Evolutionary conservation across 768 basidiomycete species (phyloP).

Genomic region (Mycena floridula): DNA sequence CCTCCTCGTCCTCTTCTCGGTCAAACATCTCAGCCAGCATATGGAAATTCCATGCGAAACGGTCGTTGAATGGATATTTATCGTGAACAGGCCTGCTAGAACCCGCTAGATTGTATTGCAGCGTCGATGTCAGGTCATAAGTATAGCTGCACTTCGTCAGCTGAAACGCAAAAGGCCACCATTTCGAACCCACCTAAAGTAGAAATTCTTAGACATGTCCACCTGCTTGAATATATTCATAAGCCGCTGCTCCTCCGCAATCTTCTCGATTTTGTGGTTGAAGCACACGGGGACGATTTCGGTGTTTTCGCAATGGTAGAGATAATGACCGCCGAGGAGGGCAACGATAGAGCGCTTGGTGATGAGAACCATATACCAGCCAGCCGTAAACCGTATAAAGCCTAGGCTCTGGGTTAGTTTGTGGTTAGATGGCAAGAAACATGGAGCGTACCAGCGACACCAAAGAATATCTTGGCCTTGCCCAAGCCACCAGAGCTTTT

Average conservation of each 20-base stretch:
- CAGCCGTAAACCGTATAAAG: slow-evolving; percentile 90
- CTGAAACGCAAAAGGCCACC: background rate
- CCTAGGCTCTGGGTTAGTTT: slow-evolving; percentile 37
- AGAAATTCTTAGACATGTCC: slow-evolving; percentile 98
- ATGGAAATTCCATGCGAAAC: slow-evolving; percentile 94
- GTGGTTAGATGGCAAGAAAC: background rate
- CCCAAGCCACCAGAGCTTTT: slow-evolving; percentile 82
- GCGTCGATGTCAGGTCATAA: slow-evolving; percentile 93
- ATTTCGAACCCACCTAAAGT: slow-evolving; percentile 77
- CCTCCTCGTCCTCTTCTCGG: slow-evolving; percentile 22
- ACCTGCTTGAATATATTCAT: slow-evolving; percentile 93
- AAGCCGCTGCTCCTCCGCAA: slow-evolving; percentile 82
- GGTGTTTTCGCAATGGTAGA: slow-evolving; percentile 93
- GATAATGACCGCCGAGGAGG: slow-evolving; percentile 89
- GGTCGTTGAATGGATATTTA: slow-evolving; percentile 71
- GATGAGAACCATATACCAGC: slow-evolving; percentile 93
- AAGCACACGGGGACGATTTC: slow-evolving; percentile 74
- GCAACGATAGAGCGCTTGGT: slow-evolving; percentile 90
- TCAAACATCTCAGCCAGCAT: slow-evolving; percentile 70
- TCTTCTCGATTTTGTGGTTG: slow-evolving; percentile 82
- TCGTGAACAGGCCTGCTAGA: slow-evolving; percentile 36
- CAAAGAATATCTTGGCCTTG: slow-evolving; percentile 73
- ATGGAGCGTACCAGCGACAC: slow-evolving; percentile 58
- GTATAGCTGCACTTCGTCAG: slow-evolving; percentile 58
- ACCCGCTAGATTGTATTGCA: slow-evolving; percentile 85